Percentiles rank a stretch among this genome's conserved stretches.
Conservation (phyloP, 2,329 filamentous ascomycete species). For the Colletotrichum incanum region DNA sequence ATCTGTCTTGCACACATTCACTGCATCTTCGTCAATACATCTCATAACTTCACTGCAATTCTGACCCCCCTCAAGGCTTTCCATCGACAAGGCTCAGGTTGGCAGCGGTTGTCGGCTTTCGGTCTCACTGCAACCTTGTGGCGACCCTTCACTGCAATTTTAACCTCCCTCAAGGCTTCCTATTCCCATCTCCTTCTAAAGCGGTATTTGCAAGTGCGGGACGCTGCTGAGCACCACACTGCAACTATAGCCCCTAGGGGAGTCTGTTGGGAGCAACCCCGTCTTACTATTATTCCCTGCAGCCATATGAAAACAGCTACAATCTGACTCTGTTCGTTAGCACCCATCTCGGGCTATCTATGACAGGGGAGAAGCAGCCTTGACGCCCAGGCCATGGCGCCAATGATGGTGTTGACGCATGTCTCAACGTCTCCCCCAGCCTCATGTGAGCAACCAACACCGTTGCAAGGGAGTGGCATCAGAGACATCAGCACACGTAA, state of each 20-base stretch:
- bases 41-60: constrained; percentile 29
- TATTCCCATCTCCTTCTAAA: background rate
- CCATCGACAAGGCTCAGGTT: background rate
- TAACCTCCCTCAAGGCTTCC: background rate
- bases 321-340: no score
- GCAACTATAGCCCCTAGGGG: background rate
- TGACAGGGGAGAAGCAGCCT: background rate
- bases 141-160: constrained; percentile 16
- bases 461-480: constrained; percentile 28
- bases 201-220: background rate
- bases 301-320: no score
- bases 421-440: constrained; percentile 8
- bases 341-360: no score
- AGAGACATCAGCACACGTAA: constrained; percentile 5
- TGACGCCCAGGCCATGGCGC: background rate
- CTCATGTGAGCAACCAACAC: background rate
- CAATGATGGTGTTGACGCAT: background rate
- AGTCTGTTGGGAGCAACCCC: background rate
- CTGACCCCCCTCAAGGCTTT: constrained; percentile 3
- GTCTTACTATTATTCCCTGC: background rate
- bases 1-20: no score
- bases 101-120: no score
- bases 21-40: no score
- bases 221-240: background rate
- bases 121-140: no score